These are phyloP conservation scores for Salix exigua DNA, from an alignment of 345 rosid species.

Conservation along the genomic window DNA sequence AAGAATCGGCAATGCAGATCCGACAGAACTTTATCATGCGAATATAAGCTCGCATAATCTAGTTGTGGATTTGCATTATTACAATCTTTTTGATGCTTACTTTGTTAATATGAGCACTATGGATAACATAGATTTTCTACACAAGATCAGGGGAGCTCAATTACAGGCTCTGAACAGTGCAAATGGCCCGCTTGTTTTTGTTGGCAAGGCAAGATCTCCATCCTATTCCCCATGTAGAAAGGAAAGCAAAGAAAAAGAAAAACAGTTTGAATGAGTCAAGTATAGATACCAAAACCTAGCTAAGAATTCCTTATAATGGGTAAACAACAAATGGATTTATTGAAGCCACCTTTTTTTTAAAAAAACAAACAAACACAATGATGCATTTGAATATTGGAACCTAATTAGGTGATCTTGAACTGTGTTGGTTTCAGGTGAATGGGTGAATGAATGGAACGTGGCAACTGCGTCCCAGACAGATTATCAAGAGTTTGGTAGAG, in stretches of 20 bases:
- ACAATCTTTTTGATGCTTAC: conserved; percentile 60
- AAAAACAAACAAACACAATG: too few relatives aligned
- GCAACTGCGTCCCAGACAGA: conserved; percentile 46
- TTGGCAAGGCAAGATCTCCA: conserved; percentile 35
- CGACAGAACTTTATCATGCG: conserved; percentile 60
- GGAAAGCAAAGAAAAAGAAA: neutral
- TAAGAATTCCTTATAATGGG: neutral
- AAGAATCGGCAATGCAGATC: conserved; percentile 74
- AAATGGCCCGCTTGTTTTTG: conserved; percentile 56
- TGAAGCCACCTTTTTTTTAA: neutral
- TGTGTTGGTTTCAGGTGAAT: conserved; percentile 50
- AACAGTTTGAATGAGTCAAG: neutral
- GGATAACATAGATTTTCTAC: conserved; percentile 51
- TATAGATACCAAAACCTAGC: neutral
- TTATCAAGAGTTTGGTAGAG: conserved; percentile 60
- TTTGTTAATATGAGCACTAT: conserved; percentile 49
- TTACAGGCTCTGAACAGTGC: conserved; percentile 43
- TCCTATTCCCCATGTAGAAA: neutral
- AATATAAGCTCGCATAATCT: conserved; percentile 49
- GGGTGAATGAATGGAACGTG: conserved; percentile 77
- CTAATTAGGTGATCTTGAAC: too few relatives aligned
- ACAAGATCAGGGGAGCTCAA: conserved; percentile 53
- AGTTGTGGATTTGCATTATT: conserved; percentile 73
- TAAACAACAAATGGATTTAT: neutral
- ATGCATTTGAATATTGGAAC: too few relatives aligned